Base-by-base conservation (phyloP, 352 stramenopile species). In the Globisporangium nodosum region DNA sequence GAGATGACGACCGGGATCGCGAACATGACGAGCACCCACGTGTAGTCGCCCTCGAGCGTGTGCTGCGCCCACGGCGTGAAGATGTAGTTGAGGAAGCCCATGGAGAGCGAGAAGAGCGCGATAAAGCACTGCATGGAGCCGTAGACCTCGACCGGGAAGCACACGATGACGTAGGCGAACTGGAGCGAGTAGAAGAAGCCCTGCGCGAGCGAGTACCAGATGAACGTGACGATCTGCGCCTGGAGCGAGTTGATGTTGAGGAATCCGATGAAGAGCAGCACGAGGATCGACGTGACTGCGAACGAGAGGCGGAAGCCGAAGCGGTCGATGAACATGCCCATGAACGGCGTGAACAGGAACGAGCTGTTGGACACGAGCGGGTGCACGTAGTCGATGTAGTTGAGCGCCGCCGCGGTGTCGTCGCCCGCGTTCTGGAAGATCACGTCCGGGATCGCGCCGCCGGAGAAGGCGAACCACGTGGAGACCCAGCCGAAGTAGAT, bases 41-140 rank as follows among this genome's bases (percentile, higher is more conserved):
- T 61, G 53, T 73, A 73, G 56, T 73, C 57, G 27, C 69, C 65
- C 18, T 42, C 50, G 3, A 76, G 63, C 30, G 64, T 64, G n/a
- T 73, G 61, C 27, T 76, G 65, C 2, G 68, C 59, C 65, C 65
- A 73, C 37, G 65, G 65, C 24, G 55, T 76, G 62, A 76, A 76
- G 20, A 59, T 61, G 65, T 73, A 76, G 56, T 73, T 73, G 56
- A 73, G 62, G 18, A 73, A 62, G 15, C 61, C 58, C 61, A 73
- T 61, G 4, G 70, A 58, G 65, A 76, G 68, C 27, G 68, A 69
- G 47, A 55, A 73, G 45, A 64, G 45, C 20, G 60, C 62, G 24
- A 76, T 48, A 43, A 71, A 76, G 39, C 65, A 65, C 48, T 76
- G 65, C 13, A 76, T 54, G 21, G 65, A 73, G 52, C 69, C 69